A percentile compares a stretch with the other conserved stretches of the same genome.
phyloP scores from a whole-genome alignment of 306 rosid species.

The Cucurbita ficifolia region DNA sequence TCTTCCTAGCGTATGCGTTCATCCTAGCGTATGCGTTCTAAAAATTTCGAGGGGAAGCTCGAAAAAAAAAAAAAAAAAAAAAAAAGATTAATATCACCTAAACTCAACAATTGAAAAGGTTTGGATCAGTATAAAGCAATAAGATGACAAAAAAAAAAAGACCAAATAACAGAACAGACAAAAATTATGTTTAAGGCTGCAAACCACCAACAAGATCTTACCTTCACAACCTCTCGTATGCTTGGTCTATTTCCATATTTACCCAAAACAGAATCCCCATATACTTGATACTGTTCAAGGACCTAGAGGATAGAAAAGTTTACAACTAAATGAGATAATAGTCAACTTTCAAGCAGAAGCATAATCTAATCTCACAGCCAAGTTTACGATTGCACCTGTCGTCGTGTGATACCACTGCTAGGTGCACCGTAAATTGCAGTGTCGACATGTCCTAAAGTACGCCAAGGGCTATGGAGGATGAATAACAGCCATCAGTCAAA shows the following conservation, averaged over 20 bases:
- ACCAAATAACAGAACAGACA: no score
- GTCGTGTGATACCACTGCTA: slow-evolving; percentile 57
- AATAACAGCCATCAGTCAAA: slow-evolving; percentile 13
- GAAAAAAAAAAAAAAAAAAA: no score
- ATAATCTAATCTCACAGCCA: slow-evolving; percentile 13
- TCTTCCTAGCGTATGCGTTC: no score
- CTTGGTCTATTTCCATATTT: slow-evolving; percentile 58
- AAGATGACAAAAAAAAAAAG: neutral
- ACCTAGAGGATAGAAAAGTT: slow-evolving; percentile 25
- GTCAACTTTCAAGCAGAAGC: slow-evolving; percentile 5
- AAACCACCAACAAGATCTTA: neutral
- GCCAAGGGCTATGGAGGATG: slow-evolving; percentile 68
- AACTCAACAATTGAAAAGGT: neutral
- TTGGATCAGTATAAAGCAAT: neutral
- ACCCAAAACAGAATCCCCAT: slow-evolving; percentile 71
- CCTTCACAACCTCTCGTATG: slow-evolving; percentile 76
- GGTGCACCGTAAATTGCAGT: slow-evolving; percentile 69
- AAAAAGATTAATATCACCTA: neutral
- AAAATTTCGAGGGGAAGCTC: no score
- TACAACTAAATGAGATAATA: neutral
- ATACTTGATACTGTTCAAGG: slow-evolving; percentile 64
- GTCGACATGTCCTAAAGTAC: slow-evolving; percentile 69
- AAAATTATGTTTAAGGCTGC: no score
- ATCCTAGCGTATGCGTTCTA: no score
- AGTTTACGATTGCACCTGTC: slow-evolving; percentile 59